Evolutionary conservation across 1,139 yeast species (phyloP), one percentile per base, ranked within the genome.

Genomic region (Zhuliangozyma blackwelliae): DNA sequence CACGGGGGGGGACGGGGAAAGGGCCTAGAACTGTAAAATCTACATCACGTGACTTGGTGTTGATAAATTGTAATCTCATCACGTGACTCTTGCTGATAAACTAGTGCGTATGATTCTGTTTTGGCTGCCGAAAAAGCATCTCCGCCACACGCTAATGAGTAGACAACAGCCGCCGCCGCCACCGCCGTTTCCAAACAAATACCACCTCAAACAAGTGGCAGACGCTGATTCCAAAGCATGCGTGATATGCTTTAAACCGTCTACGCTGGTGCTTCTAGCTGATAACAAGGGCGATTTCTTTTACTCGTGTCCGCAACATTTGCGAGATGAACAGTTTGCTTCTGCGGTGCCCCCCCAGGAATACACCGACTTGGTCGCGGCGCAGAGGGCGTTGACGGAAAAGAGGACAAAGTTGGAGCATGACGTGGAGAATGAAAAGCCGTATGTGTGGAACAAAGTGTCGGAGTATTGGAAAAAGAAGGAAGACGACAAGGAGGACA

Each of bases 261-360:
- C 87, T 0, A 47, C 68, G 1, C 66, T 75, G 0, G 95, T 85
- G 2, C 59, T 85, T 27, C 69, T 82, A n/a, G 65, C 80, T 2
- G 59, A 59, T 2, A 64, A 62, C 39, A 58, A 70, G 48, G 61
- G 67, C 3, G 92, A 84, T 54, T 83, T 79, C 66, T 81, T 86
- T 54, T 84, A 82, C 52, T 67, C 77, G 1, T 86, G 95, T 54
- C 74, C 70, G 21, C 48, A 66, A n/a, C 95, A 85, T 57, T 57
- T 85, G 33, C 58, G 56, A 12, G 94, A 85, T 50, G 57, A 68
- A 1, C 66, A 71, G n/a, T 84, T 84, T 57, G 88, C 85, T 3
- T 56, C 59, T 2, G 78, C 85, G 0, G 49, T 72, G 2, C 61
- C 65, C 28, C 72, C 71, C 9, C 63, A 68, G 2, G 78, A 67